These are phyloP conservation scores for Talaromyces atroroseus DNA, from an alignment of 2,329 filamentous ascomycete genomes.

Conservation along the genomic window DNA sequence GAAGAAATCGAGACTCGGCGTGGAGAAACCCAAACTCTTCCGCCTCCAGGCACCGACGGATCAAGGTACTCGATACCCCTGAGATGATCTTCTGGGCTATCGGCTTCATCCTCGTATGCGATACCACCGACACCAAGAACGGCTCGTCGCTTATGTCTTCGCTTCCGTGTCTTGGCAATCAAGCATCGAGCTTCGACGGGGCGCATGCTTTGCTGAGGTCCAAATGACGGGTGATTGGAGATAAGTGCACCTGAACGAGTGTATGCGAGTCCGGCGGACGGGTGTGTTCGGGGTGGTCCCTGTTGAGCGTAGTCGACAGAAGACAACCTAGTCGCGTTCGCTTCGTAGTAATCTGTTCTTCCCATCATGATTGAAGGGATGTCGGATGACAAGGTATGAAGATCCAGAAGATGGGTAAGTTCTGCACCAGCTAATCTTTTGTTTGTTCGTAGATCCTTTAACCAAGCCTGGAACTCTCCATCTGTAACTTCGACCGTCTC, in stretches of 20 bases:
- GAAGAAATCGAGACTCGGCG: slow-evolving; percentile 42
- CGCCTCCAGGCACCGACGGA: slow-evolving; percentile 44
- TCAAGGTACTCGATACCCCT: slow-evolving; percentile 40
- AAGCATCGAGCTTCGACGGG: slow-evolving; percentile 57
- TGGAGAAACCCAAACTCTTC: slow-evolving; percentile 49
- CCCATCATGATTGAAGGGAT: slow-evolving; percentile 32
- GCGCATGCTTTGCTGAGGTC: slow-evolving; percentile 49
- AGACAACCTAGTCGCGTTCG: slow-evolving; percentile 29
- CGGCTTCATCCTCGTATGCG: slow-evolving; percentile 32
- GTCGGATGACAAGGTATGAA: slow-evolving; percentile 42
- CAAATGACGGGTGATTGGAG: slow-evolving; percentile 56
- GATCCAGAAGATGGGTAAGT: slow-evolving; percentile 52
- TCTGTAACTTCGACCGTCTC: slow-evolving; percentile 31
- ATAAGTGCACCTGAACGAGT: slow-evolving; percentile 50
- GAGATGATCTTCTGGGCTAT: slow-evolving; percentile 30
- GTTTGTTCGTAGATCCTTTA: slow-evolving; percentile 41
- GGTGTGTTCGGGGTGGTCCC: slow-evolving; percentile 58
- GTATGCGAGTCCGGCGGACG: slow-evolving; percentile 60
- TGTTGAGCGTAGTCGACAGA: slow-evolving; percentile 40
- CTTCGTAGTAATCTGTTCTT: slow-evolving; percentile 28
- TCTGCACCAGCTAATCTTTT: slow-evolving; percentile 47
- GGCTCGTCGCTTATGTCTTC: slow-evolving; percentile 28
- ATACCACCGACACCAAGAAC: slow-evolving; percentile 39
- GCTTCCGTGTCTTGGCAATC: slow-evolving; percentile 38
- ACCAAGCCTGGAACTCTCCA: slow-evolving; percentile 42